These are phyloP conservation scores for Penicillium decumbens DNA, from an alignment of 2,329 filamentous ascomycete genomes.

Conservation along the genomic window DNA sequence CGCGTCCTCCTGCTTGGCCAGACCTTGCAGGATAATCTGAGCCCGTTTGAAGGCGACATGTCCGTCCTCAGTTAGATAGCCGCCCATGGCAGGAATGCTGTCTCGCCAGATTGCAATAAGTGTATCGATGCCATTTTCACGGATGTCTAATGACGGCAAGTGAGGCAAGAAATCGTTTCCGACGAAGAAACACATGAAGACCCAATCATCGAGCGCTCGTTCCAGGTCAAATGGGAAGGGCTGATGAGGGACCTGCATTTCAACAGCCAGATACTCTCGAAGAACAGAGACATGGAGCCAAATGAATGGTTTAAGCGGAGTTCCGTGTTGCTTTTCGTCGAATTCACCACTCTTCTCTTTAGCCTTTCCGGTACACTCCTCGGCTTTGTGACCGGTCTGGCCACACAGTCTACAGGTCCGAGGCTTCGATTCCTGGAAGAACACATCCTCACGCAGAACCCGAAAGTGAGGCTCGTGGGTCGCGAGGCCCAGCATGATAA, in stretches of 20 bases:
- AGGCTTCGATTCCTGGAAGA: slow-evolving; percentile 79
- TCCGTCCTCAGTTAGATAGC: slow-evolving; percentile 93
- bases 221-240: slow-evolving; percentile 90
- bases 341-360: slow-evolving; percentile 75
- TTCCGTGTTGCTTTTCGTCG: slow-evolving; percentile 71
- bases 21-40: slow-evolving; percentile 78
- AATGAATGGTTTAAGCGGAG: slow-evolving; percentile 83
- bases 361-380: slow-evolving; percentile 72
- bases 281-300: slow-evolving; percentile 93
- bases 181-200: slow-evolving; percentile 98
- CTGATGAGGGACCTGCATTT: slow-evolving; percentile 76
- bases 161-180: slow-evolving; percentile 98
- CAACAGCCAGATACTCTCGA: slow-evolving; percentile 86
- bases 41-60: slow-evolving; percentile 81
- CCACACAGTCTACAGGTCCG: slow-evolving; percentile 84
- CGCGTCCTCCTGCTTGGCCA: slow-evolving; percentile 87
- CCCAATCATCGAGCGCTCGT: slow-evolving; percentile 93
- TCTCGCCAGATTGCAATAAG: slow-evolving; percentile 96
- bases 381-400: slow-evolving; percentile 84
- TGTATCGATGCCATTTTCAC: slow-evolving; percentile 94
- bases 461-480: slow-evolving; percentile 98
- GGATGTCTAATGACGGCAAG: slow-evolving; percentile 92
- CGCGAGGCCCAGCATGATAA: slow-evolving; percentile 96
- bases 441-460: slow-evolving; percentile 94
- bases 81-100: slow-evolving; percentile 84